These are phyloP conservation scores for Russula sp. DNA, from an alignment of 768 basidiomycete genomes.

Conservation along the genomic window DNA sequence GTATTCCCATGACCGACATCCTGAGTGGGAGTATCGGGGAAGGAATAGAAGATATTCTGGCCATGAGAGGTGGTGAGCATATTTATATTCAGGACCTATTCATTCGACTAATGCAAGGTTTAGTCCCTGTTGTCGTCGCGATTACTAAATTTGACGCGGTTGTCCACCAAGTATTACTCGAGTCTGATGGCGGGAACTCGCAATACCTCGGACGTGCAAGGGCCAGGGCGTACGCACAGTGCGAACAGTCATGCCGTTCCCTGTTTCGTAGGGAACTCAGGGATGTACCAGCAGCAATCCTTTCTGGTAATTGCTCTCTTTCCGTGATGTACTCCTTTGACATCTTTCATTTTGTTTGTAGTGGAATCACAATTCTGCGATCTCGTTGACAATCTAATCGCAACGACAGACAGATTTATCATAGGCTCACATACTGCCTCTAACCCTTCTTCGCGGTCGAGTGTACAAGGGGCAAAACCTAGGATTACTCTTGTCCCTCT, in stretches of 20 bases:
- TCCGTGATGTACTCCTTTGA: not conserved
- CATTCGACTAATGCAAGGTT: not conserved
- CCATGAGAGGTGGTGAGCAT: not conserved
- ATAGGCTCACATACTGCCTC: no score
- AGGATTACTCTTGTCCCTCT: not conserved
- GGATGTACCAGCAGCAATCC: conserved; percentile 8
- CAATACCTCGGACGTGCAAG: not conserved
- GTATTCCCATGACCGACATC: not conserved
- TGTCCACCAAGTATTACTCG: not conserved
- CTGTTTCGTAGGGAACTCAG: not conserved
- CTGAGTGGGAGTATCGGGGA: not conserved
- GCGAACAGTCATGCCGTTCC: not conserved
- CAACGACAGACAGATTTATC: conserved; percentile 1
- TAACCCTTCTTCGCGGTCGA: no score
- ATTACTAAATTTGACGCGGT: conserved; percentile 3
- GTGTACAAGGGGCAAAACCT: no score
- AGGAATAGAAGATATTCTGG: not conserved
- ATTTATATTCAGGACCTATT: no score
- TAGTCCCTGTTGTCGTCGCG: not conserved
- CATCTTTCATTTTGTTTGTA: not conserved
- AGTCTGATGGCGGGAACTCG: not conserved
- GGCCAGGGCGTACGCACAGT: not conserved
- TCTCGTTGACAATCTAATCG: not conserved
- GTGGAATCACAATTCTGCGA: not conserved
- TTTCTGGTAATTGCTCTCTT: not conserved